Base-by-base conservation (phyloP, 1,284 basidiomycete genomes). In the Schizophyllum amplum region DNA sequence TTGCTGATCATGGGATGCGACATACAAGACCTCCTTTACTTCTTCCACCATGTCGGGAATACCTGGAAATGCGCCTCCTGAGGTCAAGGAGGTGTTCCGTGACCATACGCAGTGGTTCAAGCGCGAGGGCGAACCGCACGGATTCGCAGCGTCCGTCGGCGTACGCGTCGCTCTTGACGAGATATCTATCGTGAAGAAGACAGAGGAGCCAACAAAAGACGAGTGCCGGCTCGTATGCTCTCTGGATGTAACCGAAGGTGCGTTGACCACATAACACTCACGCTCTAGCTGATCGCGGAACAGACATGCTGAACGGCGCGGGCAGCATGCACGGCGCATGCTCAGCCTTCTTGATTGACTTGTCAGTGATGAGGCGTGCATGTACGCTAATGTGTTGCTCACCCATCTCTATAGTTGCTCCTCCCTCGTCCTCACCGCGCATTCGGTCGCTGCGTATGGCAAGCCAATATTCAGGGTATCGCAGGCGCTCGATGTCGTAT, bases 281-380 rank as follows among this genome's bases (percentile, higher is more conserved):
- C 2, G 4, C 51, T 23, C n/a, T 24, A 33, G 20, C 54, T 65
- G 46, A 68, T 69, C 67, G 71, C 67, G 55, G 50, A 66, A 26
- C 56, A 82, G 81, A 82, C 58, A 81, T 83, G 78, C 53, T 79
- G 20, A 81, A 83, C 57, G 65, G 71, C 0, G 63, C 56, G 3
- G 75, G 71, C 17, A 75, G 63, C 24, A 63, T 82, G 46, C 81
- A 83, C 51, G 80, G 82, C 17, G 81, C 75, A 24, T 83, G 81
- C 61, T 70, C 72, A 53, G 73, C 75, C 4, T 76, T 73, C 61
- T 66, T 84, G 1, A 70, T 83, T 46, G 82, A 83, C 61, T 55
- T 76, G 81, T 80, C 58, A 49, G 77, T 67, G 15, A 13, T 55
- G 0, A n/a, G n/a, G n/a, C 13, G 5, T 25, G 23, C 3, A n/a